Evolutionary conservation across 768 basidiomycete genomes (phyloP), one percentile per base, ranked within the genome.

Genomic region (Lactarius hengduanensis): DNA sequence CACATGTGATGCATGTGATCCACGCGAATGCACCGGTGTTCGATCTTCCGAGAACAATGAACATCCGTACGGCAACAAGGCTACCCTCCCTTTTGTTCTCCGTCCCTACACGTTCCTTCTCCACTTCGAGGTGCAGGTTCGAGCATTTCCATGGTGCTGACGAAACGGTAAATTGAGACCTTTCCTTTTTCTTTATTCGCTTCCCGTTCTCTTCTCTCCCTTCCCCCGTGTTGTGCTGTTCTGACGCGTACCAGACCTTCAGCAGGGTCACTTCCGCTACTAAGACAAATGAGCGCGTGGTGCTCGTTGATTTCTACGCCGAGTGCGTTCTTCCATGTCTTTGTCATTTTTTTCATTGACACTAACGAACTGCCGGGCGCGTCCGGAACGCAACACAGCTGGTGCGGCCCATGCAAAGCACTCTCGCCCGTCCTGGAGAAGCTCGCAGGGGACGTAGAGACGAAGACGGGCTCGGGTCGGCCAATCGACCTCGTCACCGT

Each of bases 231-330:
- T 34, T 32, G 61, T 20, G 43, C 15, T 20, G 7, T 56, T 18
- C 64, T 57, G 41, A 59, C 62, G 20, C 32, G 16, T 13, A 16
- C 15, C 8, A 82, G 81, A 77, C 73, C 2, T 80, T 81, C 65
- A 41, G 70, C 58, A 71, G 71, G 30, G 74, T 78, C 1, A 74
- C 67, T 15, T 69, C 77, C n/a, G 72, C 72, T 45, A 72, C 70
- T 50, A 60, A 53, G 62, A 75, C 80, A 32, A 79, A 78, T 61
- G 80, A 82, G 63, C 82, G 84, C 57, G 76, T 89, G 30, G 82
- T 89, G 50, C 77, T 92, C 7, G 90, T 91, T 28, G 91, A 92
- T 70, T 92, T 92, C 70, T 89, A 91, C 73, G 91, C 91, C 57
- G 84, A 91, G 91, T 91, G 71, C 57, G 86, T 57, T 47, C 9